These are phyloP conservation scores for Podospora didyma DNA, from an alignment of 495 filamentous ascomycete species.

Conservation along the genomic window DNA sequence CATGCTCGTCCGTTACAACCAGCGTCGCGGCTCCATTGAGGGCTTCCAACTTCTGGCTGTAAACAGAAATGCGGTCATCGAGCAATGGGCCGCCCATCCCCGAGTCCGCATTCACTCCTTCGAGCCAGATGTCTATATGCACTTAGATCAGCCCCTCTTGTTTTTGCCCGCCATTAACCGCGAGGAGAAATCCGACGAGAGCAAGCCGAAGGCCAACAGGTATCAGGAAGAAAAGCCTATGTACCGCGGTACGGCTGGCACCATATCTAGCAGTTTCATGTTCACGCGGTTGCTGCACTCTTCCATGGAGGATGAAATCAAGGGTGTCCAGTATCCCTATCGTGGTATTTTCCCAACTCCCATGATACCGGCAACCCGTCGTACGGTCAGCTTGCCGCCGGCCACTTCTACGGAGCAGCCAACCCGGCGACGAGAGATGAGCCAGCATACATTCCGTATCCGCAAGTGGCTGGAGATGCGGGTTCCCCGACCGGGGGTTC, in stretches of 20 bases:
- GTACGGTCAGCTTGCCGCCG: not conserved
- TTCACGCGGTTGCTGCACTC: too few relatives aligned
- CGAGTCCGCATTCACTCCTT: constrained; percentile 69
- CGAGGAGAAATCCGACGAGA: too few relatives aligned
- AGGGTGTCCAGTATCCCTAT: too few relatives aligned
- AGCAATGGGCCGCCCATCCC: constrained; percentile 48
- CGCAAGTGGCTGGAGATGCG: constrained; percentile 61
- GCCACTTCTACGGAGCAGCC: constrained; percentile 29
- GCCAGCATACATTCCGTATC: constrained; percentile 64
- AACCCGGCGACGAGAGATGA: constrained; percentile 46
- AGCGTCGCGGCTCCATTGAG: constrained; percentile 69
- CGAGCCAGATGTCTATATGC: constrained; percentile 61
- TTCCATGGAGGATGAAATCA: too few relatives aligned
- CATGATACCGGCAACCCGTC: too few relatives aligned
- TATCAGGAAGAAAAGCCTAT: too few relatives aligned
- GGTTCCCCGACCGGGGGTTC: too few relatives aligned
- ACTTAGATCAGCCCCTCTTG: constrained; percentile 40
- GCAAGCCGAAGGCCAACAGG: too few relatives aligned
- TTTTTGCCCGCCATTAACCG: too few relatives aligned
- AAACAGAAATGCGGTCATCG: constrained; percentile 44
- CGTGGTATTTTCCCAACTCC: too few relatives aligned
- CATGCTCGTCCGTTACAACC: constrained; percentile 69
- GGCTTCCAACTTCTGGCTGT: constrained; percentile 72
- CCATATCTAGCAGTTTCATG: too few relatives aligned
- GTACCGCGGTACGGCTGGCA: too few relatives aligned